Base-by-base conservation (phyloP, 148 eudicot genomes). In the Fagopyrum tataricum region DNA sequence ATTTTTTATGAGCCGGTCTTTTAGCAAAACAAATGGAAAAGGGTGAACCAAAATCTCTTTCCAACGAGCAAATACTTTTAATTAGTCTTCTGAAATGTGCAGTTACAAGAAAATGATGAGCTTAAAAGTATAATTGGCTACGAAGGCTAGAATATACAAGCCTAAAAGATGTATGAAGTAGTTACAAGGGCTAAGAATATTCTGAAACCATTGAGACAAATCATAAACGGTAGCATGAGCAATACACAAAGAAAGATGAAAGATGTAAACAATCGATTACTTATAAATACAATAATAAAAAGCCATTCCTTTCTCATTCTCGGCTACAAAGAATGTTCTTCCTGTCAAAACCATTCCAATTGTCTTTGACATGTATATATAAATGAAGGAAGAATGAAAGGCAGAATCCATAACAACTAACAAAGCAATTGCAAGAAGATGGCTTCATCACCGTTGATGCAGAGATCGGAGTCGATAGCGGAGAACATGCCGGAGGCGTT, bases 401-500 rank as follows among this genome's bases (percentile, higher is more conserved):
- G 42, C 26, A 24, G 4, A 12, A 61, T 12, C 13, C 67, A 62
- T 37, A 42, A 42, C 72, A 18, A 69, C 7, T 23, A 44, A 6
- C 17, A 11, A 6, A 53, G n/a, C 23, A 18, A 53, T 18, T 55
- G 6, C 47, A 7, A 13, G 39, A 39, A 47, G 15, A 81, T 81
- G 86, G 76, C 89, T 44, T 71, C 80, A 20, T 61, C 88, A 47
- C 83, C 86, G 0, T 81, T 80, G 18, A 56, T 89, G 78, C 85
- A 87, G 82, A 82, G 92, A 43, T 81, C 92, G 0, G 97, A 93
- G 44, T 80, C 97, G 1, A 77, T 87, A 40, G 89, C 89, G 0
- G 96, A 89, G 49, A 87, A 83, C 81, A 91, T 91, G 97, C 93
- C 97, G 1, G 96, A 89, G 14, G 96, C 98, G 17, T 78, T 89